phyloP scores from a whole-genome alignment of 225 moss, liverwort and hornwort species.

The Neckera pumila region DNA sequence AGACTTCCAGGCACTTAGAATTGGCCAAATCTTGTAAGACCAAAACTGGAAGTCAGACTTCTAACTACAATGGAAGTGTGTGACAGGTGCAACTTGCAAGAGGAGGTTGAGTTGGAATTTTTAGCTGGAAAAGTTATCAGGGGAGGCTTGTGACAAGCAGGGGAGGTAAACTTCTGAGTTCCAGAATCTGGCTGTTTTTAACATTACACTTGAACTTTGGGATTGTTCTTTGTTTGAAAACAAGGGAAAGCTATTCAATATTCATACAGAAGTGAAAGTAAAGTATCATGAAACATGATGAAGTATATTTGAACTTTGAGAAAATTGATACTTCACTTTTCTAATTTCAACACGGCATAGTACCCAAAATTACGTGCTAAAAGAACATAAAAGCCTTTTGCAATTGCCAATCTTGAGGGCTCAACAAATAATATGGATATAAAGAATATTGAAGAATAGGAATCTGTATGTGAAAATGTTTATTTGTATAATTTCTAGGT shows the following conservation, averaged over 20 bases:
- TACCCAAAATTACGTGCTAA: neutral
- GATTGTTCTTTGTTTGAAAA: neutral
- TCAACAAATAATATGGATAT: neutral
- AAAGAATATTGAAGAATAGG: neutral
- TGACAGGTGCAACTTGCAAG: neutral
- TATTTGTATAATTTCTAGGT: neutral
- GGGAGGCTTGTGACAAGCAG: no score
- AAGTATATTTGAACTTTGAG: neutral
- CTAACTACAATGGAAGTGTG: neutral
- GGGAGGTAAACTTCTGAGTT: neutral
- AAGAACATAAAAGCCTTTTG: neutral
- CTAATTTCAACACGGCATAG: fast-evolving
- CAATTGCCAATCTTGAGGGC: neutral
- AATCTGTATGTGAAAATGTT: neutral
- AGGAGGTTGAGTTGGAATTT: neutral
- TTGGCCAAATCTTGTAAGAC: neutral
- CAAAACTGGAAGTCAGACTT: neutral
- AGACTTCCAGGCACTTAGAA: neutral
- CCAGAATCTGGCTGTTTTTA: neutral
- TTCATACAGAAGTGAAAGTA: neutral
- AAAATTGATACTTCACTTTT: neutral
- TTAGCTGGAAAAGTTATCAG: neutral
- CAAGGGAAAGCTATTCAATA: neutral
- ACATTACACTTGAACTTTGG: neutral
- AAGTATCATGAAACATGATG: neutral